These are phyloP conservation scores for Suhomyces yuchorum DNA, from an alignment of 1,139 yeast species.

Conservation along the genomic window DNA sequence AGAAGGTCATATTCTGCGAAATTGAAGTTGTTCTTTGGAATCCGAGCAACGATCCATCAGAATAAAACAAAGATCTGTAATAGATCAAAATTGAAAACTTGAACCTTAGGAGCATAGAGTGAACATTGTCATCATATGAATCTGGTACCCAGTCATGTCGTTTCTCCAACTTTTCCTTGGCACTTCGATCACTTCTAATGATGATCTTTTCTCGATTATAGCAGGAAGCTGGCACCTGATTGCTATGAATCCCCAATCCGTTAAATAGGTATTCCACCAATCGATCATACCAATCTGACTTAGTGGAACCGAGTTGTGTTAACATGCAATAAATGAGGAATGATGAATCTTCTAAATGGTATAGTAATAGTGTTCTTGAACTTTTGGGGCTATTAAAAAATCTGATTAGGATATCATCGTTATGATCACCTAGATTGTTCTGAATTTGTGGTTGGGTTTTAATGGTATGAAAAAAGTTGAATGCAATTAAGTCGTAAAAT, in stretches of 20 bases:
- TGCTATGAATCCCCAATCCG: constrained; percentile 26
- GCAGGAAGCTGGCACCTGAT: constrained; percentile 29
- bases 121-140: constrained; percentile 26
- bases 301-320: constrained; percentile 22
- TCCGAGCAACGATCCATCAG: constrained; percentile 14
- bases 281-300: constrained; percentile 36
- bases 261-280: constrained; percentile 32
- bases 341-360: constrained; percentile 15
- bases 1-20: constrained; percentile 5
- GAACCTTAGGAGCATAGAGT: constrained; percentile 33
- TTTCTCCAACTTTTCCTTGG: constrained; percentile 11
- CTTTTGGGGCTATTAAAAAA: constrained; percentile 14
- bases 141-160: constrained; percentile 1
- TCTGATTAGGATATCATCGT: constrained; percentile 5
- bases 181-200: constrained; percentile 23
- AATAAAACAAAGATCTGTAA: constrained; percentile 25
- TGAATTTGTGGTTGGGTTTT: constrained; percentile 8
- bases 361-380: constrained; percentile 11
- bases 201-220: constrained; percentile 31
- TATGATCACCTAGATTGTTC: not conserved
- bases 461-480: constrained; percentile 21
- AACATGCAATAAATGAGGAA: constrained; percentile 19
- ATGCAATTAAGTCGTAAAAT: constrained; percentile 27
- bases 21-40: constrained; percentile 8
- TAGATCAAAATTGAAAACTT: constrained; percentile 25